Evolutionary conservation across 2,329 filamentous ascomycete genomes (phyloP), one percentile per base, ranked within the genome.

Genomic region (Bipolaris zeicola): DNA sequence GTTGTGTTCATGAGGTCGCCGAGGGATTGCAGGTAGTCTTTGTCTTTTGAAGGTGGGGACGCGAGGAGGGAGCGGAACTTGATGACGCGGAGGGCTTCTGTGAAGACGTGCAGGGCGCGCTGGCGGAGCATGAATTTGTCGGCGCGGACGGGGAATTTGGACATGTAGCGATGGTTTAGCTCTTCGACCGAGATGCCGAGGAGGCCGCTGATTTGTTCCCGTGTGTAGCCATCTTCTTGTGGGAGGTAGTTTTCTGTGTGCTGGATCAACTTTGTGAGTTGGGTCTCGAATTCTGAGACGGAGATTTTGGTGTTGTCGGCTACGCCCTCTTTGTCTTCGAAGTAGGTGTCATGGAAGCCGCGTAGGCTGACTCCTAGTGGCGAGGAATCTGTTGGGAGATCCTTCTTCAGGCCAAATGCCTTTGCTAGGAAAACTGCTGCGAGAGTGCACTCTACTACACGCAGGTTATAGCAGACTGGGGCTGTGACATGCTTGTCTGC

Each of bases 401-500:
- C 76, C 0, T 67, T 66, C 61, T 85, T 87, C 34, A 89, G 70
- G 2, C 79, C 79, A 58, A 87, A 81, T 38, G 83, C 80, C 65
- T 86, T 87, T 38, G 85, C 83, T 2, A 89, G 77, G 28, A 88
- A 82, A 14, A 85, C 80, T 3, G 95, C 92, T 3, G 95, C 95
- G 31, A 99, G 84, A 51, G 90, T 95, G 79, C 92, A 96, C 78
- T 99, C 95, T 36, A 97, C 95, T 1, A 99, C 95, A 26, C 95
- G 89, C 22, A 99, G 85, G 76, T 99, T 99, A 82, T 98, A 99
- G 82, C 94, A 92, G 62, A 96, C 88, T 0, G 94, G 94, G 0
- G 89, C 95, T 1, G 94, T 96, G 60, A 94, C 90, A 71, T 95
- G 91, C 80, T 99, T 99, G 81, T 98, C 93, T 5, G 94, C 91